These are phyloP conservation scores for Cercospora sp. DNA, from an alignment of 2,329 filamentous ascomycete genomes.

Conservation along the genomic window DNA sequence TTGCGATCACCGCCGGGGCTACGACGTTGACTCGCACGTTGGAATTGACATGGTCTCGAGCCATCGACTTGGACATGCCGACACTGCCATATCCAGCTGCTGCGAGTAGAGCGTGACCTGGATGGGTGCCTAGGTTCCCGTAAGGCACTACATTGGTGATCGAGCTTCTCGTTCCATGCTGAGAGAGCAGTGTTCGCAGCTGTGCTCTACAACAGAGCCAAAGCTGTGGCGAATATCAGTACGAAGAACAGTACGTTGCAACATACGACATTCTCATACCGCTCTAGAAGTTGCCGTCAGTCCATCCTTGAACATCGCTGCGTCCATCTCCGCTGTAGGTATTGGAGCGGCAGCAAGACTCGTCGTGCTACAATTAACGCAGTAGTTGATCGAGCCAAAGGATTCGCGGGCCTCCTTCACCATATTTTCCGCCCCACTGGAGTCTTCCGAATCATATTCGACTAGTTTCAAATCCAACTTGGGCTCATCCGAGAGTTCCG, in stretches of 20 bases:
- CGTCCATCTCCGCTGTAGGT: neutral
- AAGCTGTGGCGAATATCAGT: neutral
- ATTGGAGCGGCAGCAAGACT: neutral
- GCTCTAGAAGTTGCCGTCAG: neutral
- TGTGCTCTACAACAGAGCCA: neutral
- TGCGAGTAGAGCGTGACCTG: neutral
- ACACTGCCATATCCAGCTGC: neutral
- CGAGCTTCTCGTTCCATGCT: neutral
- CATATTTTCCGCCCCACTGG: neutral
- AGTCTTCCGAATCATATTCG: neutral
- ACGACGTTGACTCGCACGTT: neutral
- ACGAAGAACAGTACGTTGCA: too few species aligned
- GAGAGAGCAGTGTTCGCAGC: neutral
- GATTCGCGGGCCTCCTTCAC: neutral
- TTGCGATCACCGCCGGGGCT: neutral
- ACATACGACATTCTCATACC: neutral
- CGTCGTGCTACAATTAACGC: neutral
- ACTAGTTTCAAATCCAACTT: neutral
- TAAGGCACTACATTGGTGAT: neutral
- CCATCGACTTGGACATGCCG: neutral
- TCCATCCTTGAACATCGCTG: neutral
- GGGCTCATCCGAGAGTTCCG: neutral
- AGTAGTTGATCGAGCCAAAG: neutral
- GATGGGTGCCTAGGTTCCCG: neutral
- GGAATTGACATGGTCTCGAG: neutral